These are phyloP conservation scores for Chamaecyparis obtusa DNA, from an alignment of 75 land plant species.

Conservation along the genomic window DNA sequence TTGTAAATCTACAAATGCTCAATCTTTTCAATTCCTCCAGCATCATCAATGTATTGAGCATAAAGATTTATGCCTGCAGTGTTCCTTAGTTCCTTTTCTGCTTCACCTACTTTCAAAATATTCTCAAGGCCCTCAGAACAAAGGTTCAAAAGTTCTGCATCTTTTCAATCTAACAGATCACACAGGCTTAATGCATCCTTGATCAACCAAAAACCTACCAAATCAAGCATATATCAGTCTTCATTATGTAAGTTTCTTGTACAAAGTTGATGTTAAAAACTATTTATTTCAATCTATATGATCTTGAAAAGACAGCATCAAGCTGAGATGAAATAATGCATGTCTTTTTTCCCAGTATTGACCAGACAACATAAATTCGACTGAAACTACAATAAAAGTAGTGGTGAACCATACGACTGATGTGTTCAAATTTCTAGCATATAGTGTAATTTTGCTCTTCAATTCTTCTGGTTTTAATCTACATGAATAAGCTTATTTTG, in stretches of 20 bases:
- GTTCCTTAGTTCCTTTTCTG: conserved; percentile 44
- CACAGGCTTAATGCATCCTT: conserved; percentile 70
- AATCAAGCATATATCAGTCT: not conserved
- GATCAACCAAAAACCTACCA: conserved; percentile 46
- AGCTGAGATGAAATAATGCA: not conserved
- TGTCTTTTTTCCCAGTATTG: not conserved
- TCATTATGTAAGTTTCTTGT: not conserved
- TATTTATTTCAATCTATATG: not conserved
- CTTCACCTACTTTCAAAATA: conserved; percentile 56
- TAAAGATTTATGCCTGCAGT: conserved; percentile 45
- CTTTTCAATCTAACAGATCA: conserved; percentile 49
- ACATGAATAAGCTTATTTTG: too few species aligned
- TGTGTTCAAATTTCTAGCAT: not conserved
- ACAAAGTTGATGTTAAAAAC: too few species aligned
- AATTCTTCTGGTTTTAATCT: too few species aligned
- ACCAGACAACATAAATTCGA: not conserved
- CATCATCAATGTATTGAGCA: conserved; percentile 74
- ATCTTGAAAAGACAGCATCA: not conserved
- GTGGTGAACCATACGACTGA: not conserved
- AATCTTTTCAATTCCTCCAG: conserved; percentile 72
- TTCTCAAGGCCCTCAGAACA: conserved; percentile 61
- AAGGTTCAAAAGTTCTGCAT: conserved; percentile 44
- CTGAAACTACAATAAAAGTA: not conserved
- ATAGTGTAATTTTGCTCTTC: too few species aligned
- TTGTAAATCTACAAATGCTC: conserved; percentile 72